A percentile compares a stretch with the other conserved stretches of the same genome.
Evolutionary conservation across 2,329 filamentous ascomycete species (phyloP).

Genomic region (Mycosphaerella sp.): DNA sequence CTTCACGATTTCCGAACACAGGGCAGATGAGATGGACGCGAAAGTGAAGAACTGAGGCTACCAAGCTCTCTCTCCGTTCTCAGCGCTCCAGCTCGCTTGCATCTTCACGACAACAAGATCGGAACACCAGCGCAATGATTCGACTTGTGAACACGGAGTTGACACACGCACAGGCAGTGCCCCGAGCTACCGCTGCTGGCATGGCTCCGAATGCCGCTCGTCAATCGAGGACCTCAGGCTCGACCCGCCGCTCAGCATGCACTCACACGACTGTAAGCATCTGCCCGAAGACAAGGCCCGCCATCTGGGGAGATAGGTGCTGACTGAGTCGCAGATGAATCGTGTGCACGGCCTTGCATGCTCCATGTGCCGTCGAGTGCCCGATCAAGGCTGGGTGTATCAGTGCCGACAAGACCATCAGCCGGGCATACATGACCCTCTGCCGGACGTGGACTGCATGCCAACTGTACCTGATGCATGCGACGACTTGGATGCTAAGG

Average conservation of each 20-base stretch:
- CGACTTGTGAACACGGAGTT: neutral
- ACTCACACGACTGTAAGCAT: constrained; percentile 53
- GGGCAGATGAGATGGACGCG: too few relatives aligned
- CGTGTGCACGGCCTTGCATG: constrained; percentile 58
- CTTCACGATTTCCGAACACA: too few relatives aligned
- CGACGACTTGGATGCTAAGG: constrained; percentile 22
- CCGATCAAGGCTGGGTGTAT: constrained; percentile 66
- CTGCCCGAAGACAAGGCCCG: neutral
- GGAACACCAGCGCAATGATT: neutral
- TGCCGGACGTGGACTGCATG: constrained; percentile 13
- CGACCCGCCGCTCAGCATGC: constrained; percentile 42
- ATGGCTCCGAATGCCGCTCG: constrained; percentile 3
- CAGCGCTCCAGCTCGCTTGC: neutral
- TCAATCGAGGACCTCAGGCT: neutral
- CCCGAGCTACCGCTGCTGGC: constrained; percentile 6
- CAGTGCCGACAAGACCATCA: constrained; percentile 59
- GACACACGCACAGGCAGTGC: constrained; percentile 17
- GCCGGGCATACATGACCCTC: constrained; percentile 9
- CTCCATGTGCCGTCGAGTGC: constrained; percentile 50
- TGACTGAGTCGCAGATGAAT: constrained; percentile 44
- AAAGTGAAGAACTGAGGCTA: neutral
- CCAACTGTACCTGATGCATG: constrained; percentile 15
- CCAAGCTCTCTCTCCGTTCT: neutral
- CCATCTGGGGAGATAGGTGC: neutral
- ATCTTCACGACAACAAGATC: neutral